Percentiles rank a stretch among this genome's conserved stretches.
Conservation (phyloP, 2,329 filamentous ascomycete species). For the Alternaria conjuncta region DNA sequence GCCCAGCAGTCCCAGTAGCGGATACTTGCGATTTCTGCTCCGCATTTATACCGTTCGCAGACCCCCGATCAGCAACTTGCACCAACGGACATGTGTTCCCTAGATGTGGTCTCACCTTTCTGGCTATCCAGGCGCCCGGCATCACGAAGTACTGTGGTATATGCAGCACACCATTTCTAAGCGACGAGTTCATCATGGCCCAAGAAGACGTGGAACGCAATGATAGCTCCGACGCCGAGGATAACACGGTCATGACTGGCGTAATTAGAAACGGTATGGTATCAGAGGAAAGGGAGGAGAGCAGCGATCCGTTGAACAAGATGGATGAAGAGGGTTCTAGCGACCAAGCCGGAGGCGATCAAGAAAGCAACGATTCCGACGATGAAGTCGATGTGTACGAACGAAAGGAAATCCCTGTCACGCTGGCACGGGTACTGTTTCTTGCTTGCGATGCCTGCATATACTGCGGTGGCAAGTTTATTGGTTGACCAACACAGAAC, state of each 20-base stretch:
- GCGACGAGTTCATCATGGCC: slow-evolving; percentile 48
- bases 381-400: background rate
- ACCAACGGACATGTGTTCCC: slow-evolving; percentile 60
- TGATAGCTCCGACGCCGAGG: slow-evolving; percentile 1
- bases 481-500: slow-evolving; percentile 22
- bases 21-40: slow-evolving; percentile 63
- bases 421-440: slow-evolving; percentile 41
- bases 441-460: slow-evolving; percentile 46
- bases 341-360: background rate
- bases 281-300: background rate
- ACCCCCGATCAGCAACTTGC: slow-evolving; percentile 56
- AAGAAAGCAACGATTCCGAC: background rate
- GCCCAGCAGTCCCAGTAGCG: slow-evolving; percentile 1
- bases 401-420: slow-evolving; percentile 15
- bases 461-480: slow-evolving; percentile 48
- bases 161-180: slow-evolving; percentile 59
- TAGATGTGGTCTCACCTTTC: slow-evolving; percentile 62
- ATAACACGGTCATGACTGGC: background rate
- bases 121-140: slow-evolving; percentile 62
- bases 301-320: background rate
- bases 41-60: slow-evolving; percentile 56
- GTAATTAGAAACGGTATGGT: background rate
- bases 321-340: background rate
- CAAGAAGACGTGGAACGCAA: slow-evolving; percentile 22
- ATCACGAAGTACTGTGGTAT: slow-evolving; percentile 61